Percentiles rank a stretch among this genome's conserved stretches.
These are phyloP conservation scores for Elongisporangium undulatum DNA, from an alignment of 352 stramenopile species.

Conservation along the genomic window DNA sequence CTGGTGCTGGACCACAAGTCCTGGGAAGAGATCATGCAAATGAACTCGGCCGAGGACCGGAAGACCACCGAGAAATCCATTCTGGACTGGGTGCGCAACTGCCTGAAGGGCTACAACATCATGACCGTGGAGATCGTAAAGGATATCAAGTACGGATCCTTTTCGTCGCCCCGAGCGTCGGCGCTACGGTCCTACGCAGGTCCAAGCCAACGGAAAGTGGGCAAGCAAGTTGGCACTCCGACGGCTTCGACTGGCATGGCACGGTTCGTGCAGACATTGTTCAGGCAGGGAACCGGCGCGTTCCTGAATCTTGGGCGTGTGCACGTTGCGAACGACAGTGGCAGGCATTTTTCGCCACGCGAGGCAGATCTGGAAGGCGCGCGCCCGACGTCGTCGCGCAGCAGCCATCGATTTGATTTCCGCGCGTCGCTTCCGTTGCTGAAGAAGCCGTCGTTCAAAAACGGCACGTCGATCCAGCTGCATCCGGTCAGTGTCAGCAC, in stretches of 20 bases:
- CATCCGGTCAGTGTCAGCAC: slow-evolving; percentile 44
- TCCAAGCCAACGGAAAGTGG: neutral
- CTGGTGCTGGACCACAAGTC: slow-evolving; percentile 44
- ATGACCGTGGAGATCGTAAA: slow-evolving; percentile 74
- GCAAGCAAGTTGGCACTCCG: neutral
- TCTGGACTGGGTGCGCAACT: slow-evolving; percentile 52
- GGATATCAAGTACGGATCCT: slow-evolving; percentile 37
- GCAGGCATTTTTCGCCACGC: neutral
- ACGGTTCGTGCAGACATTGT: neutral
- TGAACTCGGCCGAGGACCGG: slow-evolving; percentile 35
- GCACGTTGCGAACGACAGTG: slow-evolving; percentile 1
- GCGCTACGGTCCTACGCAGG: neutral
- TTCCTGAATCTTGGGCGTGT: slow-evolving; percentile 8
- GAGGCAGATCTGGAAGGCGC: neutral
- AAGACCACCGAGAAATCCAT: slow-evolving; percentile 31
- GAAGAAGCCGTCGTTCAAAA: slow-evolving; percentile 40
- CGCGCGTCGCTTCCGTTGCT: slow-evolving; percentile 16
- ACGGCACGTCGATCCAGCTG: slow-evolving; percentile 43
- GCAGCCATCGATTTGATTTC: too few relatives aligned
- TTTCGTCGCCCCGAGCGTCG: neutral
- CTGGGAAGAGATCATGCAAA: slow-evolving; percentile 45
- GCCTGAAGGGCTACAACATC: slow-evolving; percentile 64
- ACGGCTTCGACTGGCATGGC: neutral
- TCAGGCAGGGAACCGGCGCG: neutral
- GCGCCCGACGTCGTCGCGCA: neutral